Conservation (phyloP, 352 stramenopile genomes). For the Blastocystis sp. region DNA sequence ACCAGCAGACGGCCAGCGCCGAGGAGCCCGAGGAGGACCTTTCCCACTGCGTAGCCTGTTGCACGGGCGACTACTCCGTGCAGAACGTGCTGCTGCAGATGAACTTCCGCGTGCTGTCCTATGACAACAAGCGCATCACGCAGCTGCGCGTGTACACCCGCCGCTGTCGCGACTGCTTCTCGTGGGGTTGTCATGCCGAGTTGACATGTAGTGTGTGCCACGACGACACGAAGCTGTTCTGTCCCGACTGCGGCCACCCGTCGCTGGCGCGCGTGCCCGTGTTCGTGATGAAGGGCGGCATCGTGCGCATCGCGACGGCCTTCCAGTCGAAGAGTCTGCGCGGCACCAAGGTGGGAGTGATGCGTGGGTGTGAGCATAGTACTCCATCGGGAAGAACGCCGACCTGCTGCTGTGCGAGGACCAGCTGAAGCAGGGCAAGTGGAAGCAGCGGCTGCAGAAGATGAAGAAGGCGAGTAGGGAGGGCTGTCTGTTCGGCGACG, state of each 20-base stretch:
- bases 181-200: background rate
- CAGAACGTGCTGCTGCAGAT: constrained; percentile 69
- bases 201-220: constrained; percentile 34
- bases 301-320: constrained; percentile 12
- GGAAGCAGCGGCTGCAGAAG: constrained; percentile 53
- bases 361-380: background rate
- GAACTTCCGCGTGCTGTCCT: constrained; percentile 35
- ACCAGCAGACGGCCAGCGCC: background rate
- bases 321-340: constrained; percentile 36
- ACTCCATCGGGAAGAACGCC: constrained; percentile 62
- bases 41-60: constrained; percentile 11
- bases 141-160: constrained; percentile 25
- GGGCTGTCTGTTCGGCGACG: constrained; percentile 60
- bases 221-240: constrained; percentile 68
- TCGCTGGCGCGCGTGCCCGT: constrained; percentile 49
- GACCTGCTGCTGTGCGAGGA: constrained; percentile 66
- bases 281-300: constrained; percentile 26
- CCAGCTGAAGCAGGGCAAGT: constrained; percentile 64
- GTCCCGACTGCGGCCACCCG: constrained; percentile 56
- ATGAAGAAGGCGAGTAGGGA: constrained; percentile 37
- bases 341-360: constrained; percentile 27
- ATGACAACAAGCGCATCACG: constrained; percentile 56
- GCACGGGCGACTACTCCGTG: constrained; percentile 62
- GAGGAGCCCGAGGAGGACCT: background rate
- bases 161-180: constrained; percentile 59